A percentile compares a stretch with the other conserved stretches of the same genome.
Evolutionary conservation across 202 grass and related monocot genomes (phyloP).

Genomic region (Schoenoplectus tabernaemontani): DNA sequence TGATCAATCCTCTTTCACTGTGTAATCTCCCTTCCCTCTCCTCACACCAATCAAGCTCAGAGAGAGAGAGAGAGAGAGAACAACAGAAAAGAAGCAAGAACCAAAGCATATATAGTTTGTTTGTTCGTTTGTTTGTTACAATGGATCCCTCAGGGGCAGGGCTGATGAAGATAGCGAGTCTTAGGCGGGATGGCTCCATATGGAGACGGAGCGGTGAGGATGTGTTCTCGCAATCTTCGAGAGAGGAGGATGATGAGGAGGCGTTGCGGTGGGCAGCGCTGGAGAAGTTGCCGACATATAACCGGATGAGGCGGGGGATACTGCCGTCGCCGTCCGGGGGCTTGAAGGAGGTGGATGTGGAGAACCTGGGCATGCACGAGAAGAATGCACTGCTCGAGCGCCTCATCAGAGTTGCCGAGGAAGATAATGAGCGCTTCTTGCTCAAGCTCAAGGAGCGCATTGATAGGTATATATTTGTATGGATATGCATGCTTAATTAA

Average conservation of each 20-base stretch:
- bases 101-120: too few species aligned
- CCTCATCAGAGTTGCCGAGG: slow-evolving; percentile 61
- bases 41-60: too few species aligned
- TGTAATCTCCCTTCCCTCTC: too few species aligned
- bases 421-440: slow-evolving; percentile 84
- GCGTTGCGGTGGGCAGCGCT: slow-evolving; percentile 69
- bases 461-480: slow-evolving; percentile 33
- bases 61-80: not conserved
- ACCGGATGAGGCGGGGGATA: slow-evolving; percentile 61
- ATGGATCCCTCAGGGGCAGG: slow-evolving; percentile 29
- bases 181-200: slow-evolving; percentile 21
- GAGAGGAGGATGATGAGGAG: slow-evolving; percentile 89
- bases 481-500: too few species aligned
- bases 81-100: not conserved
- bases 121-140: not conserved
- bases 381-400: slow-evolving; percentile 48
- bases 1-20: too few species aligned
- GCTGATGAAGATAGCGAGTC: slow-evolving; percentile 46
- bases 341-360: slow-evolving; percentile 55
- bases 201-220: slow-evolving; percentile 37
- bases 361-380: slow-evolving; percentile 33
- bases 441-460: slow-evolving; percentile 79
- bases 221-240: slow-evolving; percentile 62
- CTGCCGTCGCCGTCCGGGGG: slow-evolving; percentile 25
- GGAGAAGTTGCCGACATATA: slow-evolving; percentile 74